phyloP scores from a whole-genome alignment of 1,139 yeast species.

The Taiozyma sp. region DNA sequence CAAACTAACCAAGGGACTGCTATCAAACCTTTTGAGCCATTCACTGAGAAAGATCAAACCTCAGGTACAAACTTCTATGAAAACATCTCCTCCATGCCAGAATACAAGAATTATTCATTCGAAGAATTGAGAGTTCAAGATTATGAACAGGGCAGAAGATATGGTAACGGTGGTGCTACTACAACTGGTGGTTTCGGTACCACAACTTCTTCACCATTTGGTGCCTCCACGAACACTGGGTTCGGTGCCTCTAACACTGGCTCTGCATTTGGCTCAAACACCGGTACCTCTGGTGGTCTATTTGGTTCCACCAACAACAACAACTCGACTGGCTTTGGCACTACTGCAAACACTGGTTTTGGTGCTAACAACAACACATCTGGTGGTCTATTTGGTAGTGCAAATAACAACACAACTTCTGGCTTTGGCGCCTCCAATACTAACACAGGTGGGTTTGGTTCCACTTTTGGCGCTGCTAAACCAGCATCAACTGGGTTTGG shows the following conservation, averaged over 20 bases:
- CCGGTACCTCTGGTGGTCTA: slow-evolving; percentile 11
- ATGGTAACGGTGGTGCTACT: slow-evolving; percentile 19
- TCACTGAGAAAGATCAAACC: slow-evolving; percentile 69
- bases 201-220: slow-evolving; percentile 28
- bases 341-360: slow-evolving; percentile 16
- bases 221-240: slow-evolving; percentile 21
- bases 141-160: slow-evolving; percentile 44
- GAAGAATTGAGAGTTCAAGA: slow-evolving; percentile 91
- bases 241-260: slow-evolving; percentile 23
- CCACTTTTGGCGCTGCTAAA: slow-evolving; percentile 20
- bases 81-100: slow-evolving; percentile 85
- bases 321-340: slow-evolving; percentile 24
- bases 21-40: slow-evolving; percentile 59
- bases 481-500: slow-evolving; percentile 16
- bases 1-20: slow-evolving; percentile 65
- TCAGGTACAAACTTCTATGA: slow-evolving; percentile 60
- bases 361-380: slow-evolving; percentile 27
- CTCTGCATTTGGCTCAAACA: slow-evolving; percentile 17
- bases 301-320: slow-evolving; percentile 26
- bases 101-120: slow-evolving; percentile 72
- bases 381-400: slow-evolving; percentile 26
- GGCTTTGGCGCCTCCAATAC: slow-evolving; percentile 20
- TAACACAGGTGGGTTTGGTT: slow-evolving; percentile 16
- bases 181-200: slow-evolving; percentile 25
- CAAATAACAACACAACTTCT: slow-evolving; percentile 21